Evolutionary conservation across 176 grass and related monocot species (phyloP), one percentile per base, ranked within the genome.

Genomic region (Secale cereale): DNA sequence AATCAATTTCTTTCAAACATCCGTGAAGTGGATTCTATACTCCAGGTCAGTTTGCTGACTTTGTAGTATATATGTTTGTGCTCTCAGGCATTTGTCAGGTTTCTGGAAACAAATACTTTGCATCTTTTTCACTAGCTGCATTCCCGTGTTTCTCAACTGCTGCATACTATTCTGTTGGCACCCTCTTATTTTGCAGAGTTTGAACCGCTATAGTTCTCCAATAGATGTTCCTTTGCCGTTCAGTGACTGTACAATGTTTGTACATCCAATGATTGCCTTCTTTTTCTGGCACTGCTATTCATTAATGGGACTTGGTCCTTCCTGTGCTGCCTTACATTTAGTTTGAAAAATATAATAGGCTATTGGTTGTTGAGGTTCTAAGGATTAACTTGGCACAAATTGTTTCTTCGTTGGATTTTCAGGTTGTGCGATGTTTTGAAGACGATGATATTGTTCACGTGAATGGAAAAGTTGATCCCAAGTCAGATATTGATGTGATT

Each of bases 1-100:
- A 96, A 99, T 84, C 91, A 99, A 85, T 99, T 99, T 88, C 97
- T 99, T 87, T 91, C 97, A 48, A 92, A 96, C 84, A 99, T 99
- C 29, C 97, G 97, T 65, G 97, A 99, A 94, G 97, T 96, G n/a
- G 97, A 99, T 94, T 96, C 97, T 40, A 94, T 99, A 91, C 93
- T 99, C 85, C 91, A 99, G 97, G 93, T 98, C 60, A 52, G 70
- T 71, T 70, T 14, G 20, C 41, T 89, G 10, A 46, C 17, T 17
- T 82, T 25, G 72, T 80, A 35, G 33, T 62, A 4, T 59, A 26
- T 20, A 45, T 74, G 54, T 8, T 48, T 80, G 84, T 23, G 33
- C 31, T 56, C 43, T 85, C 3, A 78, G 52, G 72, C 66, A 59
- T 40, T 83, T 74, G 4, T 78, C 59, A 87, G 30, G 67, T 68